Conservation (phyloP, 2,329 filamentous ascomycete genomes). For the Hawksworthiomyces lignivorus region DNA sequence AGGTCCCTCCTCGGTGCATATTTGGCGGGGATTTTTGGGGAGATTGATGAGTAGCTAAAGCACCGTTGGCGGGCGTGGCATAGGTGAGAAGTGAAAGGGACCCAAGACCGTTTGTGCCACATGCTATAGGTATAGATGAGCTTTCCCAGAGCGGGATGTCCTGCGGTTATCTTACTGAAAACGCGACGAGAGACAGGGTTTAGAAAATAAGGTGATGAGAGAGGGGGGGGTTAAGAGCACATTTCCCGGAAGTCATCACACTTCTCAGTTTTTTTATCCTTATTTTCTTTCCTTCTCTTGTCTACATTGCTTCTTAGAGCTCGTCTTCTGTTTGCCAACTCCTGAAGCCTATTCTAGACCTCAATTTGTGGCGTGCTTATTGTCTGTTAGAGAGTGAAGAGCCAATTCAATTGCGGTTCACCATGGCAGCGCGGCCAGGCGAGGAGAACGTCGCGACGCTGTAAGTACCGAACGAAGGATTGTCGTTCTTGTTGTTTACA, state of each 20-base stretch:
- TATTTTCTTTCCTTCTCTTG: neutral
- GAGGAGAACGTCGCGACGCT: slow-evolving; percentile 41
- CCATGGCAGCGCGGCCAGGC: slow-evolving; percentile 37
- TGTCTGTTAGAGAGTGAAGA: no score
- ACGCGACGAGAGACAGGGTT: neutral
- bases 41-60: no score
- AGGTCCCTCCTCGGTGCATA: no score
- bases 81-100: no score
- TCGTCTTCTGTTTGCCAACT: neutral
- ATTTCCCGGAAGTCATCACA: no score
- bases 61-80: no score
- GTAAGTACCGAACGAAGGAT: slow-evolving; percentile 28
- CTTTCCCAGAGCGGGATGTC: neutral
- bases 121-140: no score
- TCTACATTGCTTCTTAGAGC: neutral
- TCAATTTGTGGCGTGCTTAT: neutral
- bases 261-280: neutral
- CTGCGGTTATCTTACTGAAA: slow-evolving; percentile 5
- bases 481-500: neutral
- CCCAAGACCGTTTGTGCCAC: no score
- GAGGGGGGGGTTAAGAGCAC: no score
- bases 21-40: no score
- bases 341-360: neutral
- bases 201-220: no score
- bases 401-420: slow-evolving; percentile 10